Base-by-base conservation (phyloP, 192 early-diverging fungal species). In the Mortierella alpina region DNA sequence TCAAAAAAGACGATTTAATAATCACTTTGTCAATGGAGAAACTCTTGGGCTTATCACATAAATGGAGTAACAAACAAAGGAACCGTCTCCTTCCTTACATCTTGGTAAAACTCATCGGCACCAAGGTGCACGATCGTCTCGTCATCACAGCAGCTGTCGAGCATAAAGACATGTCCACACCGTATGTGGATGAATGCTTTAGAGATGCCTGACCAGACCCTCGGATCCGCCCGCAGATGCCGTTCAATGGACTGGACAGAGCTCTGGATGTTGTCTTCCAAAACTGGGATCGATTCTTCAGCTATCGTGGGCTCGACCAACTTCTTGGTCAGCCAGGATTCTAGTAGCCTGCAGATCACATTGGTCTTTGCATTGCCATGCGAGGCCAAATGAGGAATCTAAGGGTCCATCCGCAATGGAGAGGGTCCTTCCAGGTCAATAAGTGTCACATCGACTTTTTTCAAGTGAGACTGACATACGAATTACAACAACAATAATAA, bases 351-450 rank as follows among this genome's bases (percentile, higher is more conserved):
- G 49, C 75, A 78, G 11, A 83, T 66, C 6, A 58, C 44, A 22
- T 76, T 73, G 7, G 82, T 83, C 62, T 83, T 72, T 23, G 82
- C 75, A 55, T 73, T 77, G n/a, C 82, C 82, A 70, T 83, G 82
- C 9, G 75, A 77, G 15, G 82, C 82, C 15, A 83, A 46, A 47
- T 83, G 75, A 22, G 82, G 82, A 45, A 83, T 79, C 76, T 79
- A 59, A 4, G 31, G 31, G 3, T 31, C 31, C 31, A 42, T 45
- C 0, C 14, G 14, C 5, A 48, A 4, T 10, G 39, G 54, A 40
- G 14, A 44, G 42, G 41, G 52, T 14, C 22, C 13, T 2, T 42
- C 42, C 12, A 13, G 23, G 41, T 61, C 13, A 44, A 13, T 61
- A 39, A 61, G 59, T 15, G 6, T 42, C 13, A 18, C 44, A 22